Conservation (phyloP, 2,329 filamentous ascomycete species). For the Aspergillus calidoustus region DNA sequence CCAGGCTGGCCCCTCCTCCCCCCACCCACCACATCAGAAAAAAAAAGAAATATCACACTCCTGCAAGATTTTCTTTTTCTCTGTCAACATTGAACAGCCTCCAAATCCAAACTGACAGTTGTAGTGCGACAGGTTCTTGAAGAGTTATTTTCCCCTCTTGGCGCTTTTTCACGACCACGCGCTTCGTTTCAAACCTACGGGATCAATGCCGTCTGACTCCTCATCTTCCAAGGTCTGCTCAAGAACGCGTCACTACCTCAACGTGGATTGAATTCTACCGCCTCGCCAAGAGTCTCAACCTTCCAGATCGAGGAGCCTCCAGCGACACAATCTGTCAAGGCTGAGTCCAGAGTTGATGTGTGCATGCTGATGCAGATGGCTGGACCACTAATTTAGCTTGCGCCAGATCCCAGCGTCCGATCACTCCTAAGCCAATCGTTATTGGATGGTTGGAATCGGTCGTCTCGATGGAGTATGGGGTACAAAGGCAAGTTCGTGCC, state of each 20-base stretch:
- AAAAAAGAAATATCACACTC: conserved; percentile 6
- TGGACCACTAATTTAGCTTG: conserved; percentile 9
- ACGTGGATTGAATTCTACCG: no score
- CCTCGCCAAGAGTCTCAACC: background rate
- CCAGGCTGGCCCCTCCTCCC: background rate
- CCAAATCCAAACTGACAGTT: background rate
- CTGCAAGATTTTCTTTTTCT: conserved; percentile 12
- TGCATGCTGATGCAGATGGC: conserved; percentile 13
- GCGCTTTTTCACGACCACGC: background rate
- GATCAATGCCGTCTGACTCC: background rate
- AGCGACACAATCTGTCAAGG: background rate
- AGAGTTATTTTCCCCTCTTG: background rate
- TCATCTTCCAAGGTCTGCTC: background rate
- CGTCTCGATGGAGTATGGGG: conserved; percentile 3
- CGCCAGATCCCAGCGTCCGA: conserved; percentile 15
- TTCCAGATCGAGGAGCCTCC: conserved; percentile 1
- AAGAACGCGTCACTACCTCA: background rate
- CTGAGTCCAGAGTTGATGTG: conserved; percentile 6
- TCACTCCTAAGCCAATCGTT: background rate
- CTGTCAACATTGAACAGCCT: background rate
- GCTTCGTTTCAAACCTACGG: background rate
- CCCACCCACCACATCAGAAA: background rate
- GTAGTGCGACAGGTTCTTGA: background rate
- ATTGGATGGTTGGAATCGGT: conserved; percentile 5
- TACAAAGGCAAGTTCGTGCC: background rate